Conservation (phyloP, 2,329 filamentous ascomycete species). For the Fusarium keratoplasticum region DNA sequence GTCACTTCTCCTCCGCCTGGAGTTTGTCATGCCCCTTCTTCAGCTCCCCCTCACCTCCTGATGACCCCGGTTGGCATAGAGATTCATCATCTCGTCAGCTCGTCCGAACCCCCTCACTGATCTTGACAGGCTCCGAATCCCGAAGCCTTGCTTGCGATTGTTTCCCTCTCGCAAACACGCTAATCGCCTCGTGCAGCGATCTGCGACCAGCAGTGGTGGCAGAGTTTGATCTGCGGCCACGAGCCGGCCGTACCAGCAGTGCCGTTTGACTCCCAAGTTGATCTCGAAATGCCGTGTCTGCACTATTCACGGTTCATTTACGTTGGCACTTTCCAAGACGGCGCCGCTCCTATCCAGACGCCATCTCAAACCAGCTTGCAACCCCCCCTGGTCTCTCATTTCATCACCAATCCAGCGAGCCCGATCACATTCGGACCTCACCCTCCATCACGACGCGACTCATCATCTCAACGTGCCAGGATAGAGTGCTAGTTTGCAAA, state of each 20-base stretch:
- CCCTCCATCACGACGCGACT: constrained; percentile 26
- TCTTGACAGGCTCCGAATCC: constrained; percentile 22
- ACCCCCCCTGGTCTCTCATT: constrained; percentile 11
- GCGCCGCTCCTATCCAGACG: constrained; percentile 13
- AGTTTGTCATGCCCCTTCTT: constrained; percentile 18
- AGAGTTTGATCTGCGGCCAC: constrained; percentile 18
- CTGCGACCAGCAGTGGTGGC: constrained; percentile 21
- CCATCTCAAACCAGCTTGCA: constrained; percentile 20
- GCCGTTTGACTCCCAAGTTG: neutral
- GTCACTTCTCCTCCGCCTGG: constrained; percentile 7
- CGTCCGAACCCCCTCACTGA: constrained; percentile 28
- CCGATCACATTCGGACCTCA: constrained; percentile 13
- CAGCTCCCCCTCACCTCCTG: constrained; percentile 17
- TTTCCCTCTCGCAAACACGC: neutral
- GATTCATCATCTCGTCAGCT: constrained; percentile 16
- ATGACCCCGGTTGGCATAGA: constrained; percentile 22
- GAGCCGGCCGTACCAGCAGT: constrained; percentile 4
- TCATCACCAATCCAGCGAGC: constrained; percentile 16
- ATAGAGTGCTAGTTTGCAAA: constrained; percentile 13
- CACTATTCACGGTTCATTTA: neutral
- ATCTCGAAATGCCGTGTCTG: neutral
- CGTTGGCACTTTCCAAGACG: neutral
- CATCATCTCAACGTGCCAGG: constrained; percentile 28
- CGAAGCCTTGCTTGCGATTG: constrained; percentile 23
- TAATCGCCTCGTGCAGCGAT: constrained; percentile 22